These are phyloP conservation scores for slime mould (Dictyostelium discoideum) DNA, from an alignment of 78 protist genomes.

Conservation along the genomic window DNA sequence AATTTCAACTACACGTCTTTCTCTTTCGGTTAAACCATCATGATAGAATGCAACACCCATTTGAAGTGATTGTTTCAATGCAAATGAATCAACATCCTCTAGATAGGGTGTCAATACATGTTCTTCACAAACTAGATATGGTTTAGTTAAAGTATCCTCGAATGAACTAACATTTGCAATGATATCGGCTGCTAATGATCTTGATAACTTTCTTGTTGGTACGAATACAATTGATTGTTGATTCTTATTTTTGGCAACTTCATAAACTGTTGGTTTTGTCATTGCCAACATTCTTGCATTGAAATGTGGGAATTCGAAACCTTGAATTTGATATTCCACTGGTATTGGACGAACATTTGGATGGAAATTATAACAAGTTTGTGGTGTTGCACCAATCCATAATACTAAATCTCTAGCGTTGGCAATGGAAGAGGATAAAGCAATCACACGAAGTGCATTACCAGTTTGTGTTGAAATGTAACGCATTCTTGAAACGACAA, in stretches of 20 bases:
- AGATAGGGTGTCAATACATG: slow-evolving; percentile 34
- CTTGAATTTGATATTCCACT: slow-evolving; percentile 94
- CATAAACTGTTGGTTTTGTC: slow-evolving; percentile 92
- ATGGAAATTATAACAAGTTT: slow-evolving; percentile 93
- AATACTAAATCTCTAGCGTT: slow-evolving; percentile 91
- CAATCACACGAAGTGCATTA: slow-evolving; percentile 90
- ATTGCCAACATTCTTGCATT: slow-evolving; percentile 91
- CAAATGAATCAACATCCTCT: slow-evolving; percentile 78
- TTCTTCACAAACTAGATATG: slow-evolving; percentile 4
- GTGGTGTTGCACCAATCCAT: slow-evolving; percentile 88
- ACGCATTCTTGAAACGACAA: slow-evolving; percentile 94
- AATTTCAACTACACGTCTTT: slow-evolving; percentile 87
- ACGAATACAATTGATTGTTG: slow-evolving; percentile 93
- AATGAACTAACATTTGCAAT: slow-evolving; percentile 84
- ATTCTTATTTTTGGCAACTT: slow-evolving; percentile 64
- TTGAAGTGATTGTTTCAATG: slow-evolving; percentile 49
- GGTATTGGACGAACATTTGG: slow-evolving; percentile 98
- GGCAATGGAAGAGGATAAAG: slow-evolving; percentile 89
- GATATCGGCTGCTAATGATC: slow-evolving; percentile 84
- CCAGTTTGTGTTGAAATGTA: slow-evolving; percentile 88
- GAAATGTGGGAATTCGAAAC: slow-evolving; percentile 85
- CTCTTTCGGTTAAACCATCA: slow-evolving; percentile 86
- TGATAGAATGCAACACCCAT: slow-evolving; percentile 92
- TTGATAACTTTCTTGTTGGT: slow-evolving; percentile 88
- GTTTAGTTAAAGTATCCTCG: slow-evolving; percentile 10